Conservation (phyloP, 352 stramenopile species). For the Pythium phragmitis region DNA sequence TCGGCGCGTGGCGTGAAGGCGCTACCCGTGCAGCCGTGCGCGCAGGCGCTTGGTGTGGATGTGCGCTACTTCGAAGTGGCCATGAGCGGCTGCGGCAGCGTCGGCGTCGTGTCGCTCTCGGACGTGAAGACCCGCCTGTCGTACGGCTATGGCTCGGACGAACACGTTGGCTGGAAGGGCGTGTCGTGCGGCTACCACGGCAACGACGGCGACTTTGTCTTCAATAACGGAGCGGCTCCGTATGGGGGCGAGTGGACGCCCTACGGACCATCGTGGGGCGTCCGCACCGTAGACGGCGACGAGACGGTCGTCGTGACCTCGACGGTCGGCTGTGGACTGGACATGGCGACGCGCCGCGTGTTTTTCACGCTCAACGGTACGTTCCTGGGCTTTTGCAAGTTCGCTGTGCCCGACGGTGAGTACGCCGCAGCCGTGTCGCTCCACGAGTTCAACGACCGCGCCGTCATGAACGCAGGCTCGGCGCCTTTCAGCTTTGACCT, state of each 20-base stretch:
- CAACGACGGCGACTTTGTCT: conserved; percentile 86
- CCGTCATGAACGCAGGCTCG: conserved; percentile 67
- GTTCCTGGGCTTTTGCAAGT: conserved; percentile 49
- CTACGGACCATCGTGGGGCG: conserved; percentile 72
- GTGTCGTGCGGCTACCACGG: conserved; percentile 84
- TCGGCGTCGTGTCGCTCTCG: conserved; percentile 70
- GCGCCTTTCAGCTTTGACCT: conserved; percentile 81
- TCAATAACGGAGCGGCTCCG: conserved; percentile 62
- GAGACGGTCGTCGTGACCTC: conserved; percentile 13
- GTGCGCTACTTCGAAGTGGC: conserved; percentile 81
- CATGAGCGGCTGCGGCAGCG: conserved; percentile 71
- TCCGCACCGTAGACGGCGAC: conserved; percentile 14
- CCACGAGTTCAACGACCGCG: conserved; percentile 69
- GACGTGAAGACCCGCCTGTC: conserved; percentile 47
- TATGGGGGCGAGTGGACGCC: conserved; percentile 74
- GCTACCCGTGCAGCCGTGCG: conserved; percentile 57
- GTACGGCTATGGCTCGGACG: conserved; percentile 81
- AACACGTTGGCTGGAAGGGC: conserved; percentile 81
- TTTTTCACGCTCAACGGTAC: conserved; percentile 85
- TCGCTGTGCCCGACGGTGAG: conserved; percentile 46
- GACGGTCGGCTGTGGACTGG: conserved; percentile 75
- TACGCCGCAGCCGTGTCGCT: conserved; percentile 80
- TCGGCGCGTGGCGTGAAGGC: conserved; percentile 57
- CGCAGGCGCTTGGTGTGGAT: conserved; percentile 43
- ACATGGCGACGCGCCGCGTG: conserved; percentile 45